These are phyloP conservation scores for Sanghuangporus sanghuang DNA, from an alignment of 1,284 basidiomycete genomes.

Conservation along the genomic window DNA sequence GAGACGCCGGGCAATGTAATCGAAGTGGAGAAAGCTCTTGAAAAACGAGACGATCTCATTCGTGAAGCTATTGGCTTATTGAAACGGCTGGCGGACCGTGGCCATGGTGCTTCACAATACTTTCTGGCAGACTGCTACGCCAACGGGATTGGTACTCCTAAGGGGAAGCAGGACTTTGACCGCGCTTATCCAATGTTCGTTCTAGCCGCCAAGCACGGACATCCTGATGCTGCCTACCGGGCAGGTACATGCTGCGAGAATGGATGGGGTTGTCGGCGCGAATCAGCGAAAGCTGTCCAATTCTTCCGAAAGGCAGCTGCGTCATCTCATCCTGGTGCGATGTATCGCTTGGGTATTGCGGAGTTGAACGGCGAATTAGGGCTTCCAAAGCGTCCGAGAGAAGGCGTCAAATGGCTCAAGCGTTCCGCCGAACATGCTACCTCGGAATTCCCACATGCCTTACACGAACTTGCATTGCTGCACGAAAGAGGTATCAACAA, in stretches of 20 bases:
- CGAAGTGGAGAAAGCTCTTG: slow-evolving; percentile 71
- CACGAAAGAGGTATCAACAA: slow-evolving; percentile 97
- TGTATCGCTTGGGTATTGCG: slow-evolving; percentile 94
- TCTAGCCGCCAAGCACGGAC: slow-evolving; percentile 96
- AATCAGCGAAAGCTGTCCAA: slow-evolving; percentile 86
- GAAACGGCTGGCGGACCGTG: slow-evolving; percentile 88
- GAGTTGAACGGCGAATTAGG: slow-evolving; percentile 96
- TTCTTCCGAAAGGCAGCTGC: slow-evolving; percentile 95
- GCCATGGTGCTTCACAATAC: slow-evolving; percentile 93
- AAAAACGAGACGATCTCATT: slow-evolving; percentile 83
- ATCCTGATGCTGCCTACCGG: slow-evolving; percentile 93
- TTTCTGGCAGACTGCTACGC: slow-evolving; percentile 97
- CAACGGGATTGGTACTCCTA: slow-evolving; percentile 90
- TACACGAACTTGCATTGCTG: slow-evolving; percentile 92
- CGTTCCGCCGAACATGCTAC: slow-evolving; percentile 92
- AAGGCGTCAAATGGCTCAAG: slow-evolving; percentile 98
- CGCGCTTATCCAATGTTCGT: slow-evolving; percentile 95
- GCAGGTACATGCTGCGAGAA: slow-evolving; percentile 98
- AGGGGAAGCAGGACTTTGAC: slow-evolving; percentile 93
- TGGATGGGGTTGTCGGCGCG: slow-evolving; percentile 95
- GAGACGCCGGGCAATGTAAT: slow-evolving; percentile 66
- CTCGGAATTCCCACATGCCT: slow-evolving; percentile 92
- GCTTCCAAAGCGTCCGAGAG: slow-evolving; percentile 82
- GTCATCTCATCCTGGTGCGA: slow-evolving; percentile 87
- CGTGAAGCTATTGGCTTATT: slow-evolving; percentile 84